Percentiles rank a stretch among this genome's conserved stretches.
phyloP scores from a whole-genome alignment of 768 basidiomycete genomes.

The Pleurotus giganteus region DNA sequence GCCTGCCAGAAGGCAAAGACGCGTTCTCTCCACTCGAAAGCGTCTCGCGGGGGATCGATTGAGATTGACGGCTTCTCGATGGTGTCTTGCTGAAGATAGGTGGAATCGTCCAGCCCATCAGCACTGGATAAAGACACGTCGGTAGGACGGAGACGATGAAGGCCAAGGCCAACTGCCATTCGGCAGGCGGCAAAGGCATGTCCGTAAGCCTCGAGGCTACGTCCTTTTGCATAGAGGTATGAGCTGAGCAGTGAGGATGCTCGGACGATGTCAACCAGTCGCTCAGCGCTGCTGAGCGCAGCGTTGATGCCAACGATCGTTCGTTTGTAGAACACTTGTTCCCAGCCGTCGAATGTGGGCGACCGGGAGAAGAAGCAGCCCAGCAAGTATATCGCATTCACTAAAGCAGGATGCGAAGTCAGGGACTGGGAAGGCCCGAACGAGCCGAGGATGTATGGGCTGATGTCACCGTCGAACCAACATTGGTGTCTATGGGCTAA shows the following conservation, averaged over 20 bases:
- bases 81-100: slow-evolving; percentile 7
- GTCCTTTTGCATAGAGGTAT: slow-evolving; percentile 58
- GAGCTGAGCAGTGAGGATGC: slow-evolving; percentile 58
- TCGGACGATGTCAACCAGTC: slow-evolving; percentile 56
- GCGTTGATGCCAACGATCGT: slow-evolving; percentile 48
- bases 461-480: slow-evolving; percentile 50
- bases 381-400: slow-evolving; percentile 61
- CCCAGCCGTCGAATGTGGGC: slow-evolving; percentile 37
- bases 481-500: slow-evolving; percentile 57
- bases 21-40: slow-evolving; percentile 42
- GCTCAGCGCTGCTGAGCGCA: slow-evolving; percentile 54
- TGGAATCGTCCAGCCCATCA: slow-evolving; percentile 3
- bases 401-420: slow-evolving; percentile 53
- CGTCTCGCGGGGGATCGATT: slow-evolving; percentile 34
- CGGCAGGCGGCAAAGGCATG: slow-evolving; percentile 60
- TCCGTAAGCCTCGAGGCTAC: slow-evolving; percentile 57
- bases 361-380: slow-evolving; percentile 53
- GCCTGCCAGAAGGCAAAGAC: slow-evolving; percentile 61
- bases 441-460: slow-evolving; percentile 33
- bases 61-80: slow-evolving; percentile 23
- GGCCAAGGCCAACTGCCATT: slow-evolving; percentile 58
- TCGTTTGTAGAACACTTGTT: slow-evolving; percentile 46
- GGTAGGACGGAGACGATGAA: slow-evolving; percentile 48
- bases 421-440: slow-evolving; percentile 22
- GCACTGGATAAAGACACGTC: slow-evolving; percentile 17